Percentiles rank a stretch among this genome's conserved stretches.
Evolutionary conservation across 108 stramenopile genomes (phyloP).

Genomic region (Bacterosira constricta): DNA sequence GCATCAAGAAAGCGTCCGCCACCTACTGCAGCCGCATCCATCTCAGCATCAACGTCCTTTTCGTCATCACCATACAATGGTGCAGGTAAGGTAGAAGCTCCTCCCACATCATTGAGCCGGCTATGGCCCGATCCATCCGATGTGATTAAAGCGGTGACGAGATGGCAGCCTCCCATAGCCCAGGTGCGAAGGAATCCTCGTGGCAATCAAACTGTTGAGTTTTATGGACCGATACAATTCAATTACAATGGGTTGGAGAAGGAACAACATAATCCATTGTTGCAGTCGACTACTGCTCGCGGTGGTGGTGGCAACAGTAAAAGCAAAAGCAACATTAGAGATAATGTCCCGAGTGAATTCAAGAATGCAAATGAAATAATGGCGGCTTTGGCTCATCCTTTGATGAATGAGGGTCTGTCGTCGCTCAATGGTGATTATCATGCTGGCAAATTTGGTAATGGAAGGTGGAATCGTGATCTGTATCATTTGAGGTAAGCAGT

Average conservation of each 20-base stretch:
- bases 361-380: conserved; percentile 39
- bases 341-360: conserved; percentile 9
- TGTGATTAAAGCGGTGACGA: conserved; percentile 41
- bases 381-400: conserved; percentile 8
- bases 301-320: too few relatives aligned
- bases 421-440: conserved; percentile 46
- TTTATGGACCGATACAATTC: conserved; percentile 22
- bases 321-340: conserved; percentile 1
- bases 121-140: conserved; percentile 51
- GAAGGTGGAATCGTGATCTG: conserved; percentile 32
- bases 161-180: conserved; percentile 35
- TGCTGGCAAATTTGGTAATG: conserved; percentile 22
- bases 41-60: conserved; percentile 9
- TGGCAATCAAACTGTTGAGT: conserved; percentile 10
- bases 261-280: conserved; percentile 6
- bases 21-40: background rate
- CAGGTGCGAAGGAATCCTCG: background rate
- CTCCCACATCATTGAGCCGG: conserved; percentile 30
- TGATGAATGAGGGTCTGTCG: conserved; percentile 26
- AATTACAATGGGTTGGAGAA: background rate
- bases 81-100: conserved; percentile 2
- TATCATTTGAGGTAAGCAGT: conserved; percentile 21
- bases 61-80: conserved; percentile 17
- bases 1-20: background rate
- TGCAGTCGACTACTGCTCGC: too few relatives aligned